These are phyloP conservation scores for Cadophora luteo-olivacea DNA, from an alignment of 2,329 filamentous ascomycete genomes.

Conservation along the genomic window DNA sequence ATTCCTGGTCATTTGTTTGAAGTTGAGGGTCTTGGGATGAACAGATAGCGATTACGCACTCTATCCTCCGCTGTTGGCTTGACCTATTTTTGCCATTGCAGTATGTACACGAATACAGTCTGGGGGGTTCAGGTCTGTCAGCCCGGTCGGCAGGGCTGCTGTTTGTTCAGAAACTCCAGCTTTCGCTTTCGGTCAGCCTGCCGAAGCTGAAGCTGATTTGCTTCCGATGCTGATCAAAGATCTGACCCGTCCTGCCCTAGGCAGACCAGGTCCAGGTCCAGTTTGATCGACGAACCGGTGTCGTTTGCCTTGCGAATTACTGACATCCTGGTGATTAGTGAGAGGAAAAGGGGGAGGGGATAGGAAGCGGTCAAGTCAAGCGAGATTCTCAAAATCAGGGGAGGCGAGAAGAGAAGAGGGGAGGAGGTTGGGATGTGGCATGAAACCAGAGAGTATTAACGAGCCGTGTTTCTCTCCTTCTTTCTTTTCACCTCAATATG, in stretches of 20 bases:
- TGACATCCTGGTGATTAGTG: not conserved
- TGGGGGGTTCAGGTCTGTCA: too few relatives aligned
- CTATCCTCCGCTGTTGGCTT: conserved; percentile 1
- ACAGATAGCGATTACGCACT: conserved; percentile 13
- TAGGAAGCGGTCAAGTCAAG: not conserved
- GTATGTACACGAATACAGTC: too few relatives aligned
- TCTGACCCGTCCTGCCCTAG: not conserved
- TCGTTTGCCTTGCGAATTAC: not conserved
- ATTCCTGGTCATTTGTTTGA: not conserved
- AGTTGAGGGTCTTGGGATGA: conserved; percentile 17
- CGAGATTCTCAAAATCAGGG: not conserved
- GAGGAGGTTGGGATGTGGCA: not conserved
- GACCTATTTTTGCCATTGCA: too few relatives aligned
- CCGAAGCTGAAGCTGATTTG: conserved; percentile 3
- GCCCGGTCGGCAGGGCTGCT: too few relatives aligned
- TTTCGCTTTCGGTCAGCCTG: not conserved
- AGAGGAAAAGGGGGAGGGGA: not conserved
- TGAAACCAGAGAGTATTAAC: not conserved
- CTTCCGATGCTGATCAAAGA: not conserved
- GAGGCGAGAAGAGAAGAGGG: not conserved
- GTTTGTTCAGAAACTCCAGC: too few relatives aligned
- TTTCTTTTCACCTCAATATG: not conserved
- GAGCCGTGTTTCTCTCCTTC: not conserved
- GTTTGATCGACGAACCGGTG: not conserved
- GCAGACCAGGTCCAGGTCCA: not conserved